These are phyloP conservation scores for Ascochyta koolunga DNA, from an alignment of 2,329 filamentous ascomycete genomes.

Conservation along the genomic window DNA sequence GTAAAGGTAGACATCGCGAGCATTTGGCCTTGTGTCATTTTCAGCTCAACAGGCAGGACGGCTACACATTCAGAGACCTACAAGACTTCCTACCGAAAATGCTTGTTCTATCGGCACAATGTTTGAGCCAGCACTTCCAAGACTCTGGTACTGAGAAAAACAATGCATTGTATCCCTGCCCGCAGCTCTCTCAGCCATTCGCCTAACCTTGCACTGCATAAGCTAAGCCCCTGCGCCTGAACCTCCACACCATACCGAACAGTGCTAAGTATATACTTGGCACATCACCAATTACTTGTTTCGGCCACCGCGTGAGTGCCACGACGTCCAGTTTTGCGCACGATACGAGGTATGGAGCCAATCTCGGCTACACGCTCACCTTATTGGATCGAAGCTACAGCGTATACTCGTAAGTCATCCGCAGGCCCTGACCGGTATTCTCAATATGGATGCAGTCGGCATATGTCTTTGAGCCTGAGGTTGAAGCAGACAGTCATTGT, in stretches of 20 bases:
- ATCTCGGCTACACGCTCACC: conserved; percentile 9
- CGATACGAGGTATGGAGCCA: conserved; percentile 24
- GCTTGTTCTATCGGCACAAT: neutral
- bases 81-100: neutral
- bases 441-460: conserved; percentile 6
- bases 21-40: conserved; percentile 5
- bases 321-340: conserved; percentile 21
- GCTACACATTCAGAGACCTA: neutral
- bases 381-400: conserved; percentile 20
- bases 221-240: conserved; percentile 15
- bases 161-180: neutral
- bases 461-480: conserved; percentile 8
- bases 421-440: conserved; percentile 20
- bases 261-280: conserved; percentile 22
- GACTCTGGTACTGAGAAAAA: neutral
- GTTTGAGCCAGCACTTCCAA: neutral
- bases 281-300: conserved; percentile 25
- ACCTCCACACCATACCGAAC: conserved; percentile 18
- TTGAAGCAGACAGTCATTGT: conserved; percentile 1
- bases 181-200: conserved; percentile 13
- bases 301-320: conserved; percentile 21
- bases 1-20: neutral
- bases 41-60: neutral
- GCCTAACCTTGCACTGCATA: conserved; percentile 19
- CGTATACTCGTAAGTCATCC: conserved; percentile 9